Evolutionary conservation across 2,329 filamentous ascomycete genomes (phyloP).

Genomic region (Myriangium duriaei): DNA sequence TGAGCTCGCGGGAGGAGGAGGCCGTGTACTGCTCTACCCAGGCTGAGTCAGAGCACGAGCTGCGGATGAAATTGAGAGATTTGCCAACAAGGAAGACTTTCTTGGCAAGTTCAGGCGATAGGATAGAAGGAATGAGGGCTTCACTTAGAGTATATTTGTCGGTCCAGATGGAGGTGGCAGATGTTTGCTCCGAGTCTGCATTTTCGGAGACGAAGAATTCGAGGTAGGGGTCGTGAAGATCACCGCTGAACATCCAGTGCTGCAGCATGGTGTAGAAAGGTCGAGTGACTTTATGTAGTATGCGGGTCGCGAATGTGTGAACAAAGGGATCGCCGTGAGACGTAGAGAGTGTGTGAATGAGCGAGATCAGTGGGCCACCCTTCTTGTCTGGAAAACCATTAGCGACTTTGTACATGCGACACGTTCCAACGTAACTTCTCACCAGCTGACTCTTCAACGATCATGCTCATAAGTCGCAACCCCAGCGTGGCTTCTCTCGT

Average conservation of each 20-base stretch:
- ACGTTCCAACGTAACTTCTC: slow-evolving; percentile 57
- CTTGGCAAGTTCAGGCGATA: slow-evolving; percentile 83
- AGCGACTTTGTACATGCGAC: slow-evolving; percentile 86
- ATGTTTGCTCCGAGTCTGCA: slow-evolving; percentile 42
- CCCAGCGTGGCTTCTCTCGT: slow-evolving; percentile 95
- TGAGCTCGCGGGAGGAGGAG: slow-evolving; percentile 77
- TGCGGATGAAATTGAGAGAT: slow-evolving; percentile 93
- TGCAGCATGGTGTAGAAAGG: slow-evolving; percentile 95
- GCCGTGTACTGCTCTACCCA: slow-evolving; percentile 97
- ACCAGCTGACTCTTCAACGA: slow-evolving; percentile 79
- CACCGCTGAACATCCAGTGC: slow-evolving; percentile 96
- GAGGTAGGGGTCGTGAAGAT: slow-evolving; percentile 86
- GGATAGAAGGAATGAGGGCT: slow-evolving; percentile 83
- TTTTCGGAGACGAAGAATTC: slow-evolving; percentile 95
- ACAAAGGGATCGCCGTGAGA: slow-evolving; percentile 94
- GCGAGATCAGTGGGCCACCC: slow-evolving; percentile 81
- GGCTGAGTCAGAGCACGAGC: slow-evolving; percentile 81
- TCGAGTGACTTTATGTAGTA: slow-evolving; percentile 74
- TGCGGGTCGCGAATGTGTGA: slow-evolving; percentile 77
- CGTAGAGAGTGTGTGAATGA: slow-evolving; percentile 86
- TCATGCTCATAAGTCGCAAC: slow-evolving; percentile 79
- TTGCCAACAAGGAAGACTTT: slow-evolving; percentile 97
- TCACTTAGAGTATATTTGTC: slow-evolving; percentile 85
- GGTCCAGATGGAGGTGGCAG: slow-evolving; percentile 88
- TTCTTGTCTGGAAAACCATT: slow-evolving; percentile 77